Evolutionary conservation across 2,329 filamentous ascomycete species (phyloP), one percentile per base, ranked within the genome.

Genomic region (Calonectria pauciramosa): DNA sequence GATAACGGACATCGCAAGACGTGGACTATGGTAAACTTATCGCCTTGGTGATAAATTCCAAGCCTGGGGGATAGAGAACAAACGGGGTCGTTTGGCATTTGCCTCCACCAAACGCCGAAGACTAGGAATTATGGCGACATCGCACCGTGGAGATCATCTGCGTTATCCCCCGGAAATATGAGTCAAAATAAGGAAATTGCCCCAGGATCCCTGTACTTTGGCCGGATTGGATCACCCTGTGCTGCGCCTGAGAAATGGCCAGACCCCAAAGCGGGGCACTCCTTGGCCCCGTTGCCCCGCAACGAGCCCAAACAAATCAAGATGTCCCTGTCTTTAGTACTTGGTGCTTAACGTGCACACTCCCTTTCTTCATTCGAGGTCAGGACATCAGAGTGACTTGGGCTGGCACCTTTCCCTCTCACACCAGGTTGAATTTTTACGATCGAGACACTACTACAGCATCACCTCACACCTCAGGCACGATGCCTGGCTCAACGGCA

Each of bases 401-500:
- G 78, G 75, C 79, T 79, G 79, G 79, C 72, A 71, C 76, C 76
- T 75, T 73, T 75, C 63, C 47, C 36, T 75, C 28, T 34, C 18
- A 9, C n/a, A 26, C 65, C 60, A 49, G 16, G 18, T 23, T 23
- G n/a, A 11, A 59, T 71, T 74, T 54, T 70, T 68, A 65, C 52
- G 14, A 28, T 70, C 38, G 69, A 16, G 36, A 54, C 64, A 34
- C 63, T 68, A n/a, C 36, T 49, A 51, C 36, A 54, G 41, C 38
- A 69, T 76, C 56, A 34, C 20, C 38, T 30, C 56, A 67, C 51
- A 60, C 49, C 69, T 52, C 75, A 75, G 82, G 80, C 82, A 84
- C 71, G 81, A 94, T 94, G 92, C 91, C 91, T 85, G 90, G 89
- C 79, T 89, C 89, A 75, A 88, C 89, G 80, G 87, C 90, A 80